Evolutionary conservation across 768 basidiomycete genomes (phyloP).

Genomic region (Porpolomopsis calyptriformis): DNA sequence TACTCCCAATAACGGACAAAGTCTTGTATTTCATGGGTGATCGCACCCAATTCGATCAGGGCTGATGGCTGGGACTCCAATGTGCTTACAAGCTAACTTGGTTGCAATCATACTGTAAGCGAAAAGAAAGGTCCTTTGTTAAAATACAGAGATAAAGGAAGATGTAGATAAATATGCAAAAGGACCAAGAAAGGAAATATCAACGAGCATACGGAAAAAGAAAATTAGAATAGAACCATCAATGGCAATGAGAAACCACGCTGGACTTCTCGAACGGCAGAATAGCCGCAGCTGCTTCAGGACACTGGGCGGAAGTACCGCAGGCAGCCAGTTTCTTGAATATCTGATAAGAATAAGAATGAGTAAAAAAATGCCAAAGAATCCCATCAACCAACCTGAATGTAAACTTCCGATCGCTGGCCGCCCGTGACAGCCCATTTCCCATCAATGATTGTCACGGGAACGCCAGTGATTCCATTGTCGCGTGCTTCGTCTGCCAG

Average conservation of each 20-base stretch:
- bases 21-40: too few species aligned
- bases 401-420: slow-evolving; percentile 60
- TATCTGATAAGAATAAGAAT: slow-evolving; percentile 19
- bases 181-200: not conserved
- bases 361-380: slow-evolving; percentile 4
- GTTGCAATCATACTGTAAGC: not conserved
- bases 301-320: not conserved
- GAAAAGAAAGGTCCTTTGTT: not conserved
- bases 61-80: too few species aligned
- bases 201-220: not conserved
- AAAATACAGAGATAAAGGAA: not conserved
- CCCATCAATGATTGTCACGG: slow-evolving; percentile 68
- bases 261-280: not conserved
- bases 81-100: not conserved
- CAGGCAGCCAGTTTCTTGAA: slow-evolving; percentile 22
- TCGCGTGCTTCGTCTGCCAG: slow-evolving; percentile 52
- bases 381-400: slow-evolving; percentile 37
- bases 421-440: slow-evolving; percentile 72
- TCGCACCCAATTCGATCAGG: too few species aligned
- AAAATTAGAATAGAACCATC: not conserved
- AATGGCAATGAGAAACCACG: not conserved
- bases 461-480: slow-evolving; percentile 68
- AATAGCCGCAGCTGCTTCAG: not conserved
- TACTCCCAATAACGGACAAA: too few species aligned
- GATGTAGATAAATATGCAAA: not conserved